These are phyloP conservation scores for Aspergillus funiculosus DNA, from an alignment of 495 filamentous ascomycete species.

Conservation along the genomic window DNA sequence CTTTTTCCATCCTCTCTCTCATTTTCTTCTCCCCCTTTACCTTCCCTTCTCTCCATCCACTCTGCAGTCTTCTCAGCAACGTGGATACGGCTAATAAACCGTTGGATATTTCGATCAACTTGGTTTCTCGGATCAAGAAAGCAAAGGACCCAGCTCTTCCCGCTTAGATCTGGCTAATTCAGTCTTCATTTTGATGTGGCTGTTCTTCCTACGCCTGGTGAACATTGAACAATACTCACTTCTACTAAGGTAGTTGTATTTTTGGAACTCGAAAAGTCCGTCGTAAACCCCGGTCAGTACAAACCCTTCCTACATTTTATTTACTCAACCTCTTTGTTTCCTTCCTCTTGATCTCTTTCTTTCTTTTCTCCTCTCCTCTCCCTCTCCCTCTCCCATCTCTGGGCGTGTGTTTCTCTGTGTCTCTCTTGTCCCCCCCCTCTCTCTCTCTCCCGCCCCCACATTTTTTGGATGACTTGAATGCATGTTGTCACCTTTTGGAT, in stretches of 20 bases:
- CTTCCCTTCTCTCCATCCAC: constrained; percentile 2
- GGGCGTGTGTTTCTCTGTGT: neutral
- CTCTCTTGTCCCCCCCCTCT: neutral
- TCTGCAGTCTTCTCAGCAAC: constrained; percentile 14
- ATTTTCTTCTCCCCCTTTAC: neutral
- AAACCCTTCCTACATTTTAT: constrained; percentile 12
- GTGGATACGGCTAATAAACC: constrained; percentile 13
- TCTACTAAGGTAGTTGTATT: constrained; percentile 12
- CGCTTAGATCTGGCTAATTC: constrained; percentile 17
- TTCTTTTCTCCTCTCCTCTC: constrained; percentile 1
- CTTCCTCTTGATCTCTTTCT: neutral
- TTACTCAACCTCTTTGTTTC: constrained; percentile 7
- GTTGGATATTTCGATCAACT: constrained; percentile 12
- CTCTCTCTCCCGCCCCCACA: neutral
- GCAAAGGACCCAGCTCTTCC: constrained; percentile 11
- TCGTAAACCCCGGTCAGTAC: constrained; percentile 14
- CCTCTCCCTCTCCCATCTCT: neutral
- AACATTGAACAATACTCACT: constrained; percentile 10
- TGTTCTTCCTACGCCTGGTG: constrained; percentile 12
- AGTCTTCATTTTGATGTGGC: constrained; percentile 6
- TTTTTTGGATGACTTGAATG: constrained; percentile 6
- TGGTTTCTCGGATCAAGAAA: constrained; percentile 6
- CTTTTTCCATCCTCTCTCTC: neutral
- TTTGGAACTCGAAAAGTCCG: constrained; percentile 13
- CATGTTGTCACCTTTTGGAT: constrained; percentile 10